These are phyloP conservation scores for Phaeotremella skinneri DNA, from an alignment of 768 basidiomycete species.

Conservation along the genomic window DNA sequence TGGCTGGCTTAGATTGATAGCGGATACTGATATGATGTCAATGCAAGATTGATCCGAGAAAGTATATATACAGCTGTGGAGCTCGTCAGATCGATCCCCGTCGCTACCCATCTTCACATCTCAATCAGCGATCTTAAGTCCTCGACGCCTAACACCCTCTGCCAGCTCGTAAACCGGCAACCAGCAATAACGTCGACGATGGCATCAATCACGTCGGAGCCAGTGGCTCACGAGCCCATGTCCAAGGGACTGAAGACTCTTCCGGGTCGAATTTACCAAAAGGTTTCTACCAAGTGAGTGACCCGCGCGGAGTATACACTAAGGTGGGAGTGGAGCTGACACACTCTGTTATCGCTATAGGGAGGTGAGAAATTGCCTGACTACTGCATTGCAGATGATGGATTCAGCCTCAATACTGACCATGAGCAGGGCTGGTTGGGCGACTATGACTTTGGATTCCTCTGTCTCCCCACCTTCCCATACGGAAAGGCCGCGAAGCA, in stretches of 20 bases:
- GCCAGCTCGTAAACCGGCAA: background rate
- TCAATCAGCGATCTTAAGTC: too few species aligned
- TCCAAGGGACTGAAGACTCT: slow-evolving; percentile 8
- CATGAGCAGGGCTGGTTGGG: slow-evolving; percentile 69
- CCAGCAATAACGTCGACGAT: background rate
- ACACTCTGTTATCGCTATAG: background rate
- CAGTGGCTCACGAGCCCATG: slow-evolving; percentile 15
- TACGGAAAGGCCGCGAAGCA: slow-evolving; percentile 54
- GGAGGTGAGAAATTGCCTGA: background rate
- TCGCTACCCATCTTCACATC: too few species aligned
- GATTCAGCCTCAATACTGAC: slow-evolving; percentile 1
- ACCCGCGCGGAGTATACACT: background rate
- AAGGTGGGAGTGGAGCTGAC: background rate
- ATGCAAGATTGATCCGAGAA: too few species aligned
- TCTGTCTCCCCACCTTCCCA: slow-evolving; percentile 69
- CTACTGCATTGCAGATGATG: slow-evolving; percentile 15
- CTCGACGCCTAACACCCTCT: too few species aligned
- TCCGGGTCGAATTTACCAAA: slow-evolving; percentile 4
- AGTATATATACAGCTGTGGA: too few species aligned
- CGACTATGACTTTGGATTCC: slow-evolving; percentile 71
- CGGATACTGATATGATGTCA: too few species aligned
- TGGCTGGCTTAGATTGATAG: too few species aligned
- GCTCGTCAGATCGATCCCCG: too few species aligned
- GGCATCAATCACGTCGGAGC: slow-evolving; percentile 11
- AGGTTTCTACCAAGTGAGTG: slow-evolving; percentile 18